Conservation (phyloP, 441 rosid species). For the Adansonia gregorii region DNA sequence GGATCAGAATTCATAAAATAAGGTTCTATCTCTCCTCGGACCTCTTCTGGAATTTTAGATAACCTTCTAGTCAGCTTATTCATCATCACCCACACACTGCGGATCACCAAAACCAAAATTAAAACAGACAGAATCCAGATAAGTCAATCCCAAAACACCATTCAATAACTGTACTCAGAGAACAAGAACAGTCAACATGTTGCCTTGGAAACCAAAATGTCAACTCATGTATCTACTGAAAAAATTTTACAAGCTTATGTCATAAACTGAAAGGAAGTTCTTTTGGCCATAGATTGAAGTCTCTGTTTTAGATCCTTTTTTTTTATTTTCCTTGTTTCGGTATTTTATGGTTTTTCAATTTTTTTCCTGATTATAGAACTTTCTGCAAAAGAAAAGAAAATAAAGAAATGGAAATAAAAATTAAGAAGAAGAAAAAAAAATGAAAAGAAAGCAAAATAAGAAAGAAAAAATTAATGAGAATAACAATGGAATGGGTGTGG, state of each 20-base stretch:
- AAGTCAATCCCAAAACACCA: background rate
- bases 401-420: too few species aligned
- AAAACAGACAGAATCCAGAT: constrained; percentile 19
- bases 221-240: background rate
- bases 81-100: constrained; percentile 99
- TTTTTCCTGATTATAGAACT: background rate
- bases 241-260: background rate
- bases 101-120: constrained; percentile 29
- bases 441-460: background rate
- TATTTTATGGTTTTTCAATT: background rate
- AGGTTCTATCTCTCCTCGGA: constrained; percentile 85
- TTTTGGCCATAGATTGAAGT: background rate
- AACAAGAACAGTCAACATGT: background rate
- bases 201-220: background rate
- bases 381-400: too few species aligned
- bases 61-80: constrained; percentile 92
- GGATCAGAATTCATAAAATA: constrained; percentile 69
- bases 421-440: background rate
- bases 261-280: background rate
- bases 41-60: constrained; percentile 94
- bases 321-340: too few species aligned
- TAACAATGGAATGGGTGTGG: background rate
- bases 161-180: background rate
- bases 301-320: background rate
- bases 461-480: too few species aligned